These are phyloP conservation scores for Amborella trichopoda DNA, from an alignment of 164 flowering plant species.

Conservation along the genomic window DNA sequence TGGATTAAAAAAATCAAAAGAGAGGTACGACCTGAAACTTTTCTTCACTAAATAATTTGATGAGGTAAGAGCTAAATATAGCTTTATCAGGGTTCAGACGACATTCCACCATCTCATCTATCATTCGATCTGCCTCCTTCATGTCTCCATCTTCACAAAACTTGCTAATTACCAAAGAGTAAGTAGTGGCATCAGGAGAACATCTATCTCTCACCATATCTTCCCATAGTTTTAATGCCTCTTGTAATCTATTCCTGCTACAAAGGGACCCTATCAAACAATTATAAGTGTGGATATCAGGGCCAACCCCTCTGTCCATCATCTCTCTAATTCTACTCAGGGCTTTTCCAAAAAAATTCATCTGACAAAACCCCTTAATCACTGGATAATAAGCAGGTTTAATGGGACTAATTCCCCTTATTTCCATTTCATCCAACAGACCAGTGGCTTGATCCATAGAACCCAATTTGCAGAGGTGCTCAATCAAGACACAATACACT, in stretches of 20 bases:
- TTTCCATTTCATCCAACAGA: constrained; percentile 2
- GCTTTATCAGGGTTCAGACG: background rate
- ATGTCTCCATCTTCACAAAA: too few relatives aligned
- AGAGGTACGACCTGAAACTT: background rate
- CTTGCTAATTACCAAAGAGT: too few relatives aligned
- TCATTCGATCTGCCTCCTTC: constrained; percentile 1
- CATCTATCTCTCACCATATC: too few relatives aligned
- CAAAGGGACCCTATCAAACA: too few relatives aligned
- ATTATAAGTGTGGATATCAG: too few relatives aligned
- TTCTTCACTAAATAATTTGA: constrained; percentile 1
- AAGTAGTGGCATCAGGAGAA: too few relatives aligned
- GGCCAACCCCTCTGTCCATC: too few relatives aligned
- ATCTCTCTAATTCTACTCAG: background rate
- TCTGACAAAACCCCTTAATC: constrained; percentile 2
- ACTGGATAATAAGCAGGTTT: constrained; percentile 2
- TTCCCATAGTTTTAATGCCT: constrained; percentile 2
- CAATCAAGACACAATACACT: background rate
- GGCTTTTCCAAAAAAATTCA: constrained; percentile 3
- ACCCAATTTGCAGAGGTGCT: constrained; percentile 1
- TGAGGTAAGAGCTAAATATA: too few relatives aligned
- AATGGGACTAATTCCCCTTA: background rate
- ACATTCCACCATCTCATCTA: constrained; percentile 3
- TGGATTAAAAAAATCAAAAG: too few relatives aligned
- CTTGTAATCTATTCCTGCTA: too few relatives aligned
- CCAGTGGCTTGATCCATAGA: background rate